Percentiles rank a stretch among this genome's conserved stretches.
Evolutionary conservation across 2,329 filamentous ascomycete genomes (phyloP).

Genomic region (Neospermospora avenae): DNA sequence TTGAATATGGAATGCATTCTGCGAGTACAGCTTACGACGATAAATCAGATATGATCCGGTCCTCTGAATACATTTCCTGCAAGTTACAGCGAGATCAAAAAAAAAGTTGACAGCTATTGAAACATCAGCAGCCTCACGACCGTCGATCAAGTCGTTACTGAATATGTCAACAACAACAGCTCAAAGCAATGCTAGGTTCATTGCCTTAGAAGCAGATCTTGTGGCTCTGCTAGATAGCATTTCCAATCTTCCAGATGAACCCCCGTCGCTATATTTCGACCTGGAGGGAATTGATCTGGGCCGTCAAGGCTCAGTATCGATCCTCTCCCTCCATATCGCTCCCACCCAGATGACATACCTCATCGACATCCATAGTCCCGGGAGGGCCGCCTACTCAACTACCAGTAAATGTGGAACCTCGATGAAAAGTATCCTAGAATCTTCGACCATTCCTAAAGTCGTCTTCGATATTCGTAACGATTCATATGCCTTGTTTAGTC

Average conservation of each 20-base stretch:
- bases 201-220: constrained; percentile 12
- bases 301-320: constrained; percentile 25
- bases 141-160: neutral
- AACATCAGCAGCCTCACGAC: neutral
- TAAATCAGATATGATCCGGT: neutral
- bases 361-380: constrained; percentile 38
- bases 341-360: constrained; percentile 36
- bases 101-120: neutral
- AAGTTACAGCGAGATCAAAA: neutral
- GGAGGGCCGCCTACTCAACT: too few species aligned
- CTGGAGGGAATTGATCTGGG: constrained; percentile 42
- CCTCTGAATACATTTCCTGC: neutral
- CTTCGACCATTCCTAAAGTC: too few species aligned
- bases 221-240: constrained; percentile 18
- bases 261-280: constrained; percentile 42
- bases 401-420: too few species aligned
- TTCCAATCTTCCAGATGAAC: constrained; percentile 22
- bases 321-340: constrained; percentile 38
- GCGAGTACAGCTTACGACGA: neutral
- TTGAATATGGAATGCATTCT: neutral
- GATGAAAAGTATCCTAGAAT: too few species aligned
- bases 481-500: too few species aligned
- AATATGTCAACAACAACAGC: neutral
- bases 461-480: too few species aligned
- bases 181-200: neutral